These are phyloP conservation scores for Hypholoma sublateritium DNA, from an alignment of 768 basidiomycete species.

Conservation along the genomic window DNA sequence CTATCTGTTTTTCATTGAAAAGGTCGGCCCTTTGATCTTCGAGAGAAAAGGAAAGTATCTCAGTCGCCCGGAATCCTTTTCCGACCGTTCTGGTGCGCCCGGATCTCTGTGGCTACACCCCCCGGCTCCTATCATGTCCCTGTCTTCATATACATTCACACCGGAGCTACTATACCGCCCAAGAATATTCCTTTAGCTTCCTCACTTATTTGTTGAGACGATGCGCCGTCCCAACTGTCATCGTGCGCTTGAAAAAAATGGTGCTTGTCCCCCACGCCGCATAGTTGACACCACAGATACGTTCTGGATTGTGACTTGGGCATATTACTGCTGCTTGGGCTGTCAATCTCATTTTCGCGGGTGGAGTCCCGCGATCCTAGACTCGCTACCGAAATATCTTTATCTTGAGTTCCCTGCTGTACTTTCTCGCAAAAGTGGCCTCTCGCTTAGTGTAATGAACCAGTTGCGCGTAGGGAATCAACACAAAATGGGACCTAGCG, in stretches of 20 bases:
- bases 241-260: background rate
- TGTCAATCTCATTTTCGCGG: constrained; percentile 4
- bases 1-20: background rate
- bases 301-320: constrained; percentile 25
- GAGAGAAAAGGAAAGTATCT: background rate
- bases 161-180: background rate
- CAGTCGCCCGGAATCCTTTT: background rate
- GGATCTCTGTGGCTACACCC: background rate
- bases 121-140: background rate
- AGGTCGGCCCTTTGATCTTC: background rate
- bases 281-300: constrained; percentile 16
- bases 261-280: background rate
- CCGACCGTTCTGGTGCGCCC: background rate
- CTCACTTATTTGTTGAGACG: background rate
- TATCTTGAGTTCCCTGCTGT: background rate
- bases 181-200: background rate
- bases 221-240: background rate
- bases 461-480: background rate
- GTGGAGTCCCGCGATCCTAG: background rate
- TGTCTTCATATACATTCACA: background rate
- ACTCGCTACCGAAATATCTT: background rate
- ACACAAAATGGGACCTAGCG: background rate
- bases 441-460: background rate
- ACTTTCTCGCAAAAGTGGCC: background rate
- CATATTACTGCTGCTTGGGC: constrained; percentile 21